These are phyloP conservation scores for Hemisphaericaspora nanyangensis DNA, from an alignment of 805 yeast genomes.

Conservation along the genomic window DNA sequence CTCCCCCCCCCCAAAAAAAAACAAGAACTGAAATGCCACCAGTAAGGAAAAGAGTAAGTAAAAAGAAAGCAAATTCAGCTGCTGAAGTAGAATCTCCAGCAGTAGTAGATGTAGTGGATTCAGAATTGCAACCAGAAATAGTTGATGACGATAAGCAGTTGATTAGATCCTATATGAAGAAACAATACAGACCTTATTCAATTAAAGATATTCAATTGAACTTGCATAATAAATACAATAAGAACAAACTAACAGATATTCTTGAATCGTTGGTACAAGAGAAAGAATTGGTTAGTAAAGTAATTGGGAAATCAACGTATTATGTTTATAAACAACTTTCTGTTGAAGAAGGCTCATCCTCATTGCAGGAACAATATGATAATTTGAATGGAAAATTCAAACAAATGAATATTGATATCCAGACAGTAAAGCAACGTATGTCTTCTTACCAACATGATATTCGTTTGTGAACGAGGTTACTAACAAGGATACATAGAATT, in stretches of 20 bases:
- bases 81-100: too few species aligned
- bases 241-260: constrained; percentile 28
- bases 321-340: constrained; percentile 39
- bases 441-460: too few species aligned
- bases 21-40: constrained; percentile 7
- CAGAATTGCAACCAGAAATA: too few species aligned
- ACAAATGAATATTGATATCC: neutral
- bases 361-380: constrained; percentile 1
- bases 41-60: neutral
- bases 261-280: constrained; percentile 32
- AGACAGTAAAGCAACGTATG: neutral
- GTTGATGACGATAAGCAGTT: constrained; percentile 23
- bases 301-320: constrained; percentile 42
- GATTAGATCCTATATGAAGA: constrained; percentile 34
- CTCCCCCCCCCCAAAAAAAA: too few species aligned
- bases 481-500: neutral
- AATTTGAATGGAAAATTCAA: neutral
- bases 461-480: too few species aligned
- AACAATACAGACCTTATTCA: constrained; percentile 48
- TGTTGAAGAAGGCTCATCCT: neutral
- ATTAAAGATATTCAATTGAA: constrained; percentile 44
- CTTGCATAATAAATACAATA: constrained; percentile 37
- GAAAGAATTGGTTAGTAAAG: constrained; percentile 32
- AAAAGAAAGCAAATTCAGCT: constrained; percentile 1
- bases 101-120: too few species aligned